A percentile compares a stretch with the other conserved stretches of the same genome.
Evolutionary conservation across 2,329 filamentous ascomycete genomes (phyloP).

Genomic region (Fusarium verticillioides): DNA sequence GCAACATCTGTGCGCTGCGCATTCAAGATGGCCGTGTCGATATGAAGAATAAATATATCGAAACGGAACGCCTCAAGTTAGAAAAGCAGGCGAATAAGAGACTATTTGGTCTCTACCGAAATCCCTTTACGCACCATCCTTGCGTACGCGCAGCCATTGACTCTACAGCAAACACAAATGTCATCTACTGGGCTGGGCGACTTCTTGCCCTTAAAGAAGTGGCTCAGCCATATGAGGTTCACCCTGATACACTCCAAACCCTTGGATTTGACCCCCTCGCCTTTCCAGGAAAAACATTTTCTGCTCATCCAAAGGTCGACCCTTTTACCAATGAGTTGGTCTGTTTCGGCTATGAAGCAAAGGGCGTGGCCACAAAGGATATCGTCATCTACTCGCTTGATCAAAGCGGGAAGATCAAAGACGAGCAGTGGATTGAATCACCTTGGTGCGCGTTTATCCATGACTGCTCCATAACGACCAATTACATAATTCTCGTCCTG

Average conservation of each 20-base stretch:
- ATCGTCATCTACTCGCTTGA: not conserved
- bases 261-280: not conserved
- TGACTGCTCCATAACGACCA: not conserved
- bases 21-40: not conserved
- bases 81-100: not conserved
- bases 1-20: not conserved
- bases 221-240: not conserved
- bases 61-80: not conserved
- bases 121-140: not conserved
- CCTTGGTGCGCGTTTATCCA: not conserved
- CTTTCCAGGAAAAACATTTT: not conserved
- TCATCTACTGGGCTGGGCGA: too few relatives aligned
- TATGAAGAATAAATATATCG: not conserved
- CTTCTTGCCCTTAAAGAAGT: not conserved
- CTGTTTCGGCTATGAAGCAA: not conserved
- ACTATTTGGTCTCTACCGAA: not conserved
- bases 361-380: not conserved
- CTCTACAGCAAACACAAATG: too few relatives aligned
- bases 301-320: not conserved
- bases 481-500: not conserved
- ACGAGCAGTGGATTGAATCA: not conserved
- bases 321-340: not conserved
- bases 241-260: not conserved
- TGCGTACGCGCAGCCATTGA: not conserved
- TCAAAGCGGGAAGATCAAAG: not conserved